Conservation (phyloP, 257 asterid genomes). For the Echium plantagineum region DNA sequence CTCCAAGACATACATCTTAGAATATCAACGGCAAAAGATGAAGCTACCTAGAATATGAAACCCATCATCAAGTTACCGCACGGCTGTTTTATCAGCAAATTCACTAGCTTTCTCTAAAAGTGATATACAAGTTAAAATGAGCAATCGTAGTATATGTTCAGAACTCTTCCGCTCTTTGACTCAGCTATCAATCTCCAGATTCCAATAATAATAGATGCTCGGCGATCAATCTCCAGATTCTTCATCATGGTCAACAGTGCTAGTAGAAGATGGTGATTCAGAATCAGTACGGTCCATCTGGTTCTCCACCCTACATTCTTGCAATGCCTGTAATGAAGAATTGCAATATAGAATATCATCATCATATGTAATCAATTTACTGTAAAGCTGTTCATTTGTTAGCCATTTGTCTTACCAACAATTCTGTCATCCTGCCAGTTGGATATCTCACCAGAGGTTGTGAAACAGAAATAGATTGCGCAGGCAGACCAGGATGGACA, state of each 20-base stretch:
- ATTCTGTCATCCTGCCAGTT: conserved; percentile 83
- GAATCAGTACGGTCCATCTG: conserved; percentile 27
- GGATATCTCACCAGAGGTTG: conserved; percentile 37
- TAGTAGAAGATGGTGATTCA: conserved; percentile 19
- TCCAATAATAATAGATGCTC: background rate
- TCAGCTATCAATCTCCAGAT: no score
- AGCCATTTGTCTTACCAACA: conserved; percentile 39
- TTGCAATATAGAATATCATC: background rate
- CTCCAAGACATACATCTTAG: background rate
- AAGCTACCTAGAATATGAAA: background rate
- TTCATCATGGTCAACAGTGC: conserved; percentile 11
- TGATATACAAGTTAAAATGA: background rate
- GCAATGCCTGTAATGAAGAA: conserved; percentile 48
- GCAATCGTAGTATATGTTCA: no score
- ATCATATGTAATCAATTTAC: background rate
- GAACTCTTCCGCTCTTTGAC: no score
- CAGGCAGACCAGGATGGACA: background rate
- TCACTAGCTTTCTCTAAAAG: background rate
- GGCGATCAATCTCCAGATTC: conserved; percentile 12
- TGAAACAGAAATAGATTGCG: conserved; percentile 19
- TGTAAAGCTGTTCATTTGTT: background rate
- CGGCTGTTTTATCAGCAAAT: no score
- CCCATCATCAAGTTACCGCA: no score
- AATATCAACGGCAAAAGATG: background rate
- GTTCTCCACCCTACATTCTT: conserved; percentile 52